These are phyloP conservation scores for Oryza glumipatula DNA, from an alignment of 176 grass and related monocot species.

Conservation along the genomic window DNA sequence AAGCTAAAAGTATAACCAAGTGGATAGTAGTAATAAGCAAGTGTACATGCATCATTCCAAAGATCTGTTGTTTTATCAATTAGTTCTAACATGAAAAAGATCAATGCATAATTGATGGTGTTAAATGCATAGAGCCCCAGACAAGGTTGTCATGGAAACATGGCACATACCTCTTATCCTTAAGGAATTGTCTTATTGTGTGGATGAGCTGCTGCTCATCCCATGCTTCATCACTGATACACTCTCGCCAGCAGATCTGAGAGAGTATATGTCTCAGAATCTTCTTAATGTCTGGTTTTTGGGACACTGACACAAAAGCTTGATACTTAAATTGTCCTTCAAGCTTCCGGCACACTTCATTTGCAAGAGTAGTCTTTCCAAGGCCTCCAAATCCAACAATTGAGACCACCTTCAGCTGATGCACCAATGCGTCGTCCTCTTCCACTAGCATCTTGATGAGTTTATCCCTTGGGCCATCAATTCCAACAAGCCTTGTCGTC, in stretches of 20 bases:
- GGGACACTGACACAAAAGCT: slow-evolving; percentile 34
- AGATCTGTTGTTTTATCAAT: neutral
- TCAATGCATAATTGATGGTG: neutral
- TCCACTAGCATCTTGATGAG: slow-evolving; percentile 24
- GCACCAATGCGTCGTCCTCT: neutral
- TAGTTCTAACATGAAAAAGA: neutral
- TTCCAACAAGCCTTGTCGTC: slow-evolving; percentile 9
- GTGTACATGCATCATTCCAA: neutral
- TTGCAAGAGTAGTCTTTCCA: slow-evolving; percentile 33
- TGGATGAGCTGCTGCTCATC: slow-evolving; percentile 22
- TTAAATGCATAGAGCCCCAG: neutral
- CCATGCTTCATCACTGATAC: neutral
- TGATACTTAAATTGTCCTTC: slow-evolving; percentile 24
- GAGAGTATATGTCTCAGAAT: slow-evolving; percentile 26
- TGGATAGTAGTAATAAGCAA: neutral
- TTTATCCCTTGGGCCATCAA: slow-evolving; percentile 16
- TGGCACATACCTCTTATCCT: slow-evolving; percentile 21
- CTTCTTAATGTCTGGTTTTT: slow-evolving; percentile 24
- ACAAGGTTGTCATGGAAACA: neutral
- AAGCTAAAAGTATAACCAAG: too few species aligned
- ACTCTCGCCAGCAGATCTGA: slow-evolving; percentile 12
- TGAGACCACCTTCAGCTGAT: slow-evolving; percentile 27
- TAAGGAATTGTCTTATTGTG: slow-evolving; percentile 24
- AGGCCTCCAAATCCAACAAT: slow-evolving; percentile 32
- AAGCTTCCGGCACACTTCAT: slow-evolving; percentile 19